Evolutionary conservation across 257 asterid genomes (phyloP), one percentile per base, ranked within the genome.

Genomic region (Schizonepeta tenuifolia): DNA sequence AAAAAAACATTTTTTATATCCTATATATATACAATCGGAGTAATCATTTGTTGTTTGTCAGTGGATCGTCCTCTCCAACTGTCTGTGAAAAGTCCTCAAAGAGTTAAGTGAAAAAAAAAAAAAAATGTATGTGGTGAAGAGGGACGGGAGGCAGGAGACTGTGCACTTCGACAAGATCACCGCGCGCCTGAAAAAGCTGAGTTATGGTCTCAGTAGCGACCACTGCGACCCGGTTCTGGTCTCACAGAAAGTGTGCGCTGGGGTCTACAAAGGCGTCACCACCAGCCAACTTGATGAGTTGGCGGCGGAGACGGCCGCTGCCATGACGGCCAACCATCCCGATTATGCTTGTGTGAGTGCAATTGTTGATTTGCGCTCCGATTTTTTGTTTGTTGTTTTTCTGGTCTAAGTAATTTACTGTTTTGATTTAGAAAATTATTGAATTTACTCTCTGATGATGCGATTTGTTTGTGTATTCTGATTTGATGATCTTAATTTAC

Each of bases 261-360:
- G 99, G 26, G 98, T 95, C 36, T 95, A 86, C 73, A 90, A 85
- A 36, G 97, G 98, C 58, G 95, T 95, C 18, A 92, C 99, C 56
- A 95, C 99, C 7, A 92, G 96, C 75, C 97, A 90, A 88, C 94
- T 95, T 76, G 98, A 92, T 77, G 98, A 90, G 54, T 78, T 95
- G 89, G 99, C 98, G 17, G 99, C 99, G 2, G 98, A 95, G 83
- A 95, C 99, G 1, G 87, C 99, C 0, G 99, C 99, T 0, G 99
- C 96, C 55, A 59, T 95, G 97, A 92, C 98, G n/a, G 86, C 98
- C 1, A 87, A 85, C 41, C 99, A 95, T 60, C 97, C 99, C 10
- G 99, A 95, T 77, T 95, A 95, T 73, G 98, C 98, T 54, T 95
- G 87, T 9, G 98, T 95, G 65, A 80, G 97, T 91, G 66, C 11